Evolutionary conservation across 2,329 filamentous ascomycete genomes (phyloP).

Genomic region (Falciphora oryzae): DNA sequence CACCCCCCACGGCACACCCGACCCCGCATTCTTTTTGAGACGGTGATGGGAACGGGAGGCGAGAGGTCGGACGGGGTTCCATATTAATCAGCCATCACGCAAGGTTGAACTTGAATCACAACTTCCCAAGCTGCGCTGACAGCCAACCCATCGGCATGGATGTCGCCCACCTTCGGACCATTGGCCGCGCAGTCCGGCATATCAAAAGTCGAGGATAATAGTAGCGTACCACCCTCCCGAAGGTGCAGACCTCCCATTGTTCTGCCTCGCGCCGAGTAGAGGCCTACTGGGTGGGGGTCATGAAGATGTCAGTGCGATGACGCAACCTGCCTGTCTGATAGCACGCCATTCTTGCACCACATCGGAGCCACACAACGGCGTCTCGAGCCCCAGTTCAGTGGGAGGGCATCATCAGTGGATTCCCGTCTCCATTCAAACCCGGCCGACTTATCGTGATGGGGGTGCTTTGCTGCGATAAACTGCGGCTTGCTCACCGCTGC

Average conservation of each 20-base stretch:
- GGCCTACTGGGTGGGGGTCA: background rate
- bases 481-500: too few relatives aligned
- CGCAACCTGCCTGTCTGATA: background rate
- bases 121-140: background rate
- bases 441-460: too few relatives aligned
- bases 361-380: background rate
- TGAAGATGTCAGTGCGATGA: background rate
- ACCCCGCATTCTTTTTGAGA: background rate
- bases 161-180: background rate
- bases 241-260: too few relatives aligned
- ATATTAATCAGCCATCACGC: background rate
- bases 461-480: too few relatives aligned
- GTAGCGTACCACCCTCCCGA: too few relatives aligned
- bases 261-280: too few relatives aligned
- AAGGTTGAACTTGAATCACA: background rate
- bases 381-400: background rate
- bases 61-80: too few relatives aligned
- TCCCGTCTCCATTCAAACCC: too few relatives aligned
- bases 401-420: background rate
- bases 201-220: background rate
- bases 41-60: background rate
- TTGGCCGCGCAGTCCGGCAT: background rate
- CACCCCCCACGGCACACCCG: background rate
- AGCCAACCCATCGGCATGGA: background rate
- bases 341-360: slow-evolving; percentile 2